Base-by-base conservation (phyloP, 352 stramenopile genomes). In the Globisporangium nodosum region DNA sequence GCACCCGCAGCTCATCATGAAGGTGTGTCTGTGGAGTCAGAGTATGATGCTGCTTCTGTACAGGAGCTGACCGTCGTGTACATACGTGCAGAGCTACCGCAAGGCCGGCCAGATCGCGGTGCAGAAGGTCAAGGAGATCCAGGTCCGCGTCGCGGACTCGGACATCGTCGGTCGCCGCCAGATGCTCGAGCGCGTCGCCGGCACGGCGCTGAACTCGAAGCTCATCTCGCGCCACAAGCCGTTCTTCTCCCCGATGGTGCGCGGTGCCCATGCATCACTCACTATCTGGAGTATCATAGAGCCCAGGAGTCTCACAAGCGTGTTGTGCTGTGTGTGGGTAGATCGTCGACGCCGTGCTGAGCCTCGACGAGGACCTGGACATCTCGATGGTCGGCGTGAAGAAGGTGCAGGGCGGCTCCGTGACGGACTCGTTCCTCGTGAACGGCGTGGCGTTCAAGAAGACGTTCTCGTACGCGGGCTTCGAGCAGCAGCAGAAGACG, bases 391-490 rank as follows among this genome's bases (percentile, higher is more conserved):
- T 99, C 61, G 96, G 94, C 30, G 87, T 99, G 49, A 99, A 99
- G 80, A 98, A 98, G 74, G 97, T 99, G 33, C 90, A 94, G 8
- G 97, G 97, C 52, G 97, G 97, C 18, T 98, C 97, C 47, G 96
- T 99, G 31, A 97, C 92, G 54, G 93, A 98, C 70, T 99, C 94
- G 56, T 98, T 99, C 73, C 78, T 99, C 6, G 96, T 99, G 13
- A 82, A 97, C 58, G 96, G 97, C 30, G 97, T 99, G 3, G 97
- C 97, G 3, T 99, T 99, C 84, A 98, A 99, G 78, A 99, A 99
- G 78, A 99, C 97, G 27, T 99, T 99, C 70, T 98, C 90, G 54
- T 99, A 99, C 72, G 97, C 97, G 8, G 97, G 97, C n/a, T 99
- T 99, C 68, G 97, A 99, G 78, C 97, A 99, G 87, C 98, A 99